Base-by-base conservation (phyloP, 495 filamentous ascomycete species). In the Bryoglossum gracile region DNA sequence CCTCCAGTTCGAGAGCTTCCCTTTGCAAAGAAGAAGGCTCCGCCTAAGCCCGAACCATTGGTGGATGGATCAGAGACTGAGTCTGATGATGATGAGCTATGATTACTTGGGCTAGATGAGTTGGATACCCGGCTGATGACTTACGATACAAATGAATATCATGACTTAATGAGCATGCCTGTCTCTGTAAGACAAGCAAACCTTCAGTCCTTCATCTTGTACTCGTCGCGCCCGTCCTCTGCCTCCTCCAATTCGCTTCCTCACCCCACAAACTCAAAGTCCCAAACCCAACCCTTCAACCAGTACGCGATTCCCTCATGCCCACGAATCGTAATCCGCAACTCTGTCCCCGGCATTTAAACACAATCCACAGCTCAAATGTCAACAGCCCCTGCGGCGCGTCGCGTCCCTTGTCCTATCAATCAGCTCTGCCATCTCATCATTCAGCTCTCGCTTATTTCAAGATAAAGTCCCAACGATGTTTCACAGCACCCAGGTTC, bases 1-100 rank as follows among this genome's bases (percentile, higher is more conserved):
- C 46, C 53, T 17, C 58, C 57, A 10, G 51, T 34, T 32, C 36
- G 61, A 35, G 35, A 43, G n/a, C 41, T 68, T 18, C 65, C 69
- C 16, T 67, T 68, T 52, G 54, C 56, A 46, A 60, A 38, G 16
- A 54, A 59, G 38, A 8, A 45, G 14, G 38, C 51, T 32, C n/a
- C 39, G 33, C 19, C 22, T 10, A 40, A 46, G 21, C 30, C 43
- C 14, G 32, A 36, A 6, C 34, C 39, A 13, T 22, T 28, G 11
- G 37, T 32, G 19, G 56, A 52, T 8, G 60, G 54, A 2, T 56
- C 53, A 9, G 60, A 60, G 17, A 62, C 60, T 0, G 57, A 57
- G 26, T 56, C 54, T 2, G 58, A 61, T 44, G 54, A 62, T 48
- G 59, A 62, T 48, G 58, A 60, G 19, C 51, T 60, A 60, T 60